Percentiles rank a stretch among this genome's conserved stretches.
These are phyloP conservation scores for Haplosporangium gracile DNA, from an alignment of 192 early-diverging fungal species.

Conservation along the genomic window DNA sequence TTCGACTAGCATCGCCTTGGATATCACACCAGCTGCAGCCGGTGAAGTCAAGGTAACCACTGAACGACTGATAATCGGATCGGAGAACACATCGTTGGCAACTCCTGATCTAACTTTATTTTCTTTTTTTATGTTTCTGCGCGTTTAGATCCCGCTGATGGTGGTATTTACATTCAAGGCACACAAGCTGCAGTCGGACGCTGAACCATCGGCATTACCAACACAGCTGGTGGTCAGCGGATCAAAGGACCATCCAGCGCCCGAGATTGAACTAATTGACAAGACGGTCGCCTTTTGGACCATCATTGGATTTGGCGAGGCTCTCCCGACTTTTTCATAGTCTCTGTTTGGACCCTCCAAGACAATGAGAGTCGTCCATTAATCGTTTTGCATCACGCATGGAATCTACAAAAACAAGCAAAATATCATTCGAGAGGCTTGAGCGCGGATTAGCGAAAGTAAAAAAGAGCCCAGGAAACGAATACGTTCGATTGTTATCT, in stretches of 20 bases:
- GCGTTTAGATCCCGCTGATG: slow-evolving; percentile 70
- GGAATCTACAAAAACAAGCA: too few relatives aligned
- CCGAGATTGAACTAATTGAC: slow-evolving; percentile 50
- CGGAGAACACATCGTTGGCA: not conserved
- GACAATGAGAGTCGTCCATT: too few relatives aligned
- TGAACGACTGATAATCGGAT: not conserved
- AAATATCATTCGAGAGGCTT: too few relatives aligned
- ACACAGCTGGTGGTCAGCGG: slow-evolving; percentile 42
- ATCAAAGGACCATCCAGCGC: slow-evolving; percentile 22
- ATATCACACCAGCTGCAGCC: slow-evolving; percentile 65
- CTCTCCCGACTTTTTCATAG: slow-evolving; percentile 26
- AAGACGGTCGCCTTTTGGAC: slow-evolving; percentile 72
- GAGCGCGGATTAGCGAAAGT: too few relatives aligned
- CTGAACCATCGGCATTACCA: slow-evolving; percentile 39
- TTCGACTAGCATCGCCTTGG: slow-evolving; percentile 69
- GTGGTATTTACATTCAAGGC: slow-evolving; percentile 67
- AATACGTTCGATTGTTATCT: too few relatives aligned
- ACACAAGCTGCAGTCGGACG: slow-evolving; percentile 37
- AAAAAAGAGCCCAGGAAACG: too few relatives aligned
- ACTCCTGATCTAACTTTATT: not conserved
- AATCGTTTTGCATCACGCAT: too few relatives aligned
- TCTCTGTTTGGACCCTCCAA: too few relatives aligned
- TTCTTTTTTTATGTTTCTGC: not conserved
- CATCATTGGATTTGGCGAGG: slow-evolving; percentile 70
- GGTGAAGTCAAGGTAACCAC: slow-evolving; percentile 66